Evolutionary conservation across 2,329 filamentous ascomycete species (phyloP).

Genomic region (Talaromyces sp.): DNA sequence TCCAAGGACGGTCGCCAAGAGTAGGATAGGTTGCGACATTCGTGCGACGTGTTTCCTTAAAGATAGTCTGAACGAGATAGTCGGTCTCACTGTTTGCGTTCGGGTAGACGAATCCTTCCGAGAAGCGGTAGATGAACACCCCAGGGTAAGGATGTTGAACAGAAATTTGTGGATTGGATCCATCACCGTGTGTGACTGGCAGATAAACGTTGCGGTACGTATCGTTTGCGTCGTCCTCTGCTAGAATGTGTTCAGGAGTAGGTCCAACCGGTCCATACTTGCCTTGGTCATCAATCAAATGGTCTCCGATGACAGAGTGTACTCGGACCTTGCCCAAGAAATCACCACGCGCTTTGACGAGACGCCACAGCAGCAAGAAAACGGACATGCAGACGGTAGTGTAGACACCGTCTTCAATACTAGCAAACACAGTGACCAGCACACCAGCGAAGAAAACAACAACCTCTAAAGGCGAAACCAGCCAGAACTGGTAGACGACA

Average conservation of each 20-base stretch:
- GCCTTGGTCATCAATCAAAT: slow-evolving; percentile 62
- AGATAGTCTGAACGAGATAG: slow-evolving; percentile 66
- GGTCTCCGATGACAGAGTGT: slow-evolving; percentile 76
- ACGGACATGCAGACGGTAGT: slow-evolving; percentile 73
- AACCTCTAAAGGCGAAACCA: slow-evolving; percentile 83
- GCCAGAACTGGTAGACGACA: slow-evolving; percentile 92
- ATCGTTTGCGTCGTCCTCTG: slow-evolving; percentile 42
- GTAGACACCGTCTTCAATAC: slow-evolving; percentile 92
- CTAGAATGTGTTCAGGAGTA: slow-evolving; percentile 21
- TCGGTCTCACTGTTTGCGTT: slow-evolving; percentile 89
- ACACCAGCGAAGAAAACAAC: slow-evolving; percentile 92
- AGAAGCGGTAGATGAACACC: slow-evolving; percentile 92
- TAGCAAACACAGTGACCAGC: slow-evolving; percentile 79
- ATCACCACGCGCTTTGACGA: slow-evolving; percentile 74
- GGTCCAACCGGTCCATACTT: slow-evolving; percentile 56
- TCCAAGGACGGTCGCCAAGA: slow-evolving; percentile 84
- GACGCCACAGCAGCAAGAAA: slow-evolving; percentile 74
- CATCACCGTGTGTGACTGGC: slow-evolving; percentile 81
- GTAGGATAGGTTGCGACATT: slow-evolving; percentile 62
- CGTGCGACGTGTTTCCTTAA: slow-evolving; percentile 69
- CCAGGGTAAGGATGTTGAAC: slow-evolving; percentile 83
- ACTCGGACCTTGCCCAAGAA: slow-evolving; percentile 82
- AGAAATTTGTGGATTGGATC: slow-evolving; percentile 78
- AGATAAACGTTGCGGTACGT: slow-evolving; percentile 75
- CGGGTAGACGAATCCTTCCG: slow-evolving; percentile 93